These are phyloP conservation scores for Rhodamnia rubescens DNA, from an alignment of 345 rosid species.

Conservation along the genomic window DNA sequence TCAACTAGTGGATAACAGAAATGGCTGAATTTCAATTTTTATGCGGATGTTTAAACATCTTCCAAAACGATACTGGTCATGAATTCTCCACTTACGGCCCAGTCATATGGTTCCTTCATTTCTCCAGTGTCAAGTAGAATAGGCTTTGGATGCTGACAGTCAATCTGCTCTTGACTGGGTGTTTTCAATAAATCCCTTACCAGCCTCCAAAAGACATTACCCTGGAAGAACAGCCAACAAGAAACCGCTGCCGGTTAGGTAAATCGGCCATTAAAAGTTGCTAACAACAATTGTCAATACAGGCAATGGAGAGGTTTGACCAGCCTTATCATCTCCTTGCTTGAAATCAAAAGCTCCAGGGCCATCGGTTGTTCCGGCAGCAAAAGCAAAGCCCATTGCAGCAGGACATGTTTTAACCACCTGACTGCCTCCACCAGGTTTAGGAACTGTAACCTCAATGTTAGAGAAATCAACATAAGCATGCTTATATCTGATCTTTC, in stretches of 20 bases:
- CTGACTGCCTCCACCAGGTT: slow-evolving; percentile 34
- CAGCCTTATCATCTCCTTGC: slow-evolving; percentile 70
- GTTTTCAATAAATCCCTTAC: slow-evolving; percentile 48
- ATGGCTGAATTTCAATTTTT: not conserved
- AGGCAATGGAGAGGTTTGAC: not conserved
- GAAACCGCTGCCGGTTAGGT: not conserved
- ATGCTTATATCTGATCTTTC: slow-evolving; percentile 74
- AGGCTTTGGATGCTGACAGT: slow-evolving; percentile 65
- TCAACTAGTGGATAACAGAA: not conserved
- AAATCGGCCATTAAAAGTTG: not conserved
- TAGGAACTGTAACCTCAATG: slow-evolving; percentile 37
- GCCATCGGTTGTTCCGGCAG: slow-evolving; percentile 83
- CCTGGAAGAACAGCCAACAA: slow-evolving; percentile 21
- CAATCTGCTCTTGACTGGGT: slow-evolving; percentile 43
- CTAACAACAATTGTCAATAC: not conserved
- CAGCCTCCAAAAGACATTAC: slow-evolving; percentile 58
- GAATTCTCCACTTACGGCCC: slow-evolving; percentile 49
- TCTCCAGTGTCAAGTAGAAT: slow-evolving; percentile 74
- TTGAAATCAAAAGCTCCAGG: slow-evolving; percentile 79
- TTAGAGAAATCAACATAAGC: slow-evolving; percentile 68
- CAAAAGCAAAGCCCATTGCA: slow-evolving; percentile 76
- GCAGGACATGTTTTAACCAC: slow-evolving; percentile 62
- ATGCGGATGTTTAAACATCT: not conserved
- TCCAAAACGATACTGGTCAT: not conserved
- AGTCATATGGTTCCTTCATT: slow-evolving; percentile 69